phyloP scores from a whole-genome alignment of 1,284 basidiomycete species.

The Ganoderma lucidum region DNA sequence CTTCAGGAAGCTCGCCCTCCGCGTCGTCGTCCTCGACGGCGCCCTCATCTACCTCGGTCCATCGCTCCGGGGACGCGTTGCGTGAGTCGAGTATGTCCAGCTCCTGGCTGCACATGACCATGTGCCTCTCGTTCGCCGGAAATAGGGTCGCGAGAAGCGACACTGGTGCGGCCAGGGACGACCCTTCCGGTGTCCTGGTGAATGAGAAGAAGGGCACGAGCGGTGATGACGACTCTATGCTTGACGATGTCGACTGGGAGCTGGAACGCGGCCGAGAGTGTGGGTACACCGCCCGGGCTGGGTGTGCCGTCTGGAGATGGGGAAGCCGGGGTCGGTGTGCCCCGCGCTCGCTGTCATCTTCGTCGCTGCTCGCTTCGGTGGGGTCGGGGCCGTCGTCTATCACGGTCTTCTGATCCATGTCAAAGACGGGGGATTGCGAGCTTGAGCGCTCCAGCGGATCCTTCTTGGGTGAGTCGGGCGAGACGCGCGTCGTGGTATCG shows the following conservation, averaged over 20 bases:
- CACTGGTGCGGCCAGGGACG: slow-evolving; percentile 73
- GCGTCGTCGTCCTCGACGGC: slow-evolving; percentile 44
- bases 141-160: slow-evolving; percentile 69
- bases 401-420: slow-evolving; percentile 18
- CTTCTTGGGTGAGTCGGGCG: slow-evolving; percentile 38
- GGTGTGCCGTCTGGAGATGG: slow-evolving; percentile 23
- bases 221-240: slow-evolving; percentile 27
- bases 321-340: slow-evolving; percentile 19
- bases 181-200: slow-evolving; percentile 78
- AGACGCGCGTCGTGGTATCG: slow-evolving; percentile 39
- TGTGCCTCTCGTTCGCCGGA: slow-evolving; percentile 70
- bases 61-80: slow-evolving; percentile 43
- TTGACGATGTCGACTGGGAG: slow-evolving; percentile 30
- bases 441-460: slow-evolving; percentile 27
- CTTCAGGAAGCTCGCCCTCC: slow-evolving; percentile 44
- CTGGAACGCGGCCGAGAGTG: slow-evolving; percentile 23
- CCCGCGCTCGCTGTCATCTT: slow-evolving; percentile 17
- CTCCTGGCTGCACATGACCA: slow-evolving; percentile 76
- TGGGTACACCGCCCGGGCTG: not conserved
- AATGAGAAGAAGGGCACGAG: slow-evolving; percentile 77
- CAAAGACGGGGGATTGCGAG: slow-evolving; percentile 31
- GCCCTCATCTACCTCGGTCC: slow-evolving; percentile 43
- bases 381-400: slow-evolving; percentile 22
- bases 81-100: slow-evolving; percentile 63
- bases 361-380: slow-evolving; percentile 32